Evolutionary conservation across 805 yeast genomes (phyloP).

Genomic region (Wickerhamiella kazuoi): DNA sequence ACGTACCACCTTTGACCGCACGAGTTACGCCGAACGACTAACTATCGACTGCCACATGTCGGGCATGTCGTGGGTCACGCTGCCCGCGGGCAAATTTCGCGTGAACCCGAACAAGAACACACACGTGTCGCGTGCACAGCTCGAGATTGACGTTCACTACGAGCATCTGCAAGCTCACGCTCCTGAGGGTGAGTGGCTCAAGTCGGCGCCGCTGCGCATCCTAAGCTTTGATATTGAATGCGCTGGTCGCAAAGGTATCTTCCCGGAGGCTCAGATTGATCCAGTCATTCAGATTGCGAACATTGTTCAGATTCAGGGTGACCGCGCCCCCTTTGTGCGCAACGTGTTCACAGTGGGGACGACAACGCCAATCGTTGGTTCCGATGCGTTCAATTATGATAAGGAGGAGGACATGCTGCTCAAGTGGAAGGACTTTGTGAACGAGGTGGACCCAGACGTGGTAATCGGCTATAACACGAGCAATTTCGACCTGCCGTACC

Average conservation of each 20-base stretch:
- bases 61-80: constrained; percentile 91
- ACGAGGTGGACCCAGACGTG: constrained; percentile 81
- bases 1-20: constrained; percentile 62
- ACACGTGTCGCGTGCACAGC: constrained; percentile 60
- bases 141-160: constrained; percentile 61
- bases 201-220: constrained; percentile 83
- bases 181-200: constrained; percentile 85
- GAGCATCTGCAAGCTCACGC: constrained; percentile 58
- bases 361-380: constrained; percentile 86
- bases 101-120: constrained; percentile 11
- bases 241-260: constrained; percentile 92
- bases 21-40: constrained; percentile 66
- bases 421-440: constrained; percentile 76
- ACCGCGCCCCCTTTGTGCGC: constrained; percentile 72
- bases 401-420: constrained; percentile 68
- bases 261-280: constrained; percentile 87
- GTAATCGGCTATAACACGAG: constrained; percentile 91
- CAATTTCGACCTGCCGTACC: constrained; percentile 88
- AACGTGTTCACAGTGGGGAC: constrained; percentile 87
- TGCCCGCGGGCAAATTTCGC: constrained; percentile 55
- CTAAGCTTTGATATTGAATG: constrained; percentile 95
- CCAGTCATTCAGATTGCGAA: constrained; percentile 95
- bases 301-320: constrained; percentile 75
- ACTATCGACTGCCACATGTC: constrained; percentile 87
- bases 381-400: constrained; percentile 61